Conservation (phyloP, 306 rosid genomes). For the Fragaria ananassa region DNA sequence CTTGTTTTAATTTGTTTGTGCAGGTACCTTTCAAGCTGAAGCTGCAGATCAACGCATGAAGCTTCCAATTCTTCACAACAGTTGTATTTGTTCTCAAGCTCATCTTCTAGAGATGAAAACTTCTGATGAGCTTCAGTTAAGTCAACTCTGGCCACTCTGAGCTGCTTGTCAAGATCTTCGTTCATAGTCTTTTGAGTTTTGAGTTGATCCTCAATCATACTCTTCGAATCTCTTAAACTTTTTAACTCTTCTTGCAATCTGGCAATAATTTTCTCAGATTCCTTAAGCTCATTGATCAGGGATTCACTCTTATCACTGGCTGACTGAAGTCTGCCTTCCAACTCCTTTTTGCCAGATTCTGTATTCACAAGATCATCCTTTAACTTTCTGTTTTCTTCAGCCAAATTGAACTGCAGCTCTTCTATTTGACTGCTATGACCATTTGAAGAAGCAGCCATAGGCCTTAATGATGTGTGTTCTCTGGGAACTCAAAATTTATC, state of each 20-base stretch:
- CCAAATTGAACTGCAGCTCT: constrained; percentile 34
- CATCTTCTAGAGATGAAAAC: constrained; percentile 60
- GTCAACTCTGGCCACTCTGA: constrained; percentile 48
- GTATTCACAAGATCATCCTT: constrained; percentile 30
- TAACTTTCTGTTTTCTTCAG: constrained; percentile 33
- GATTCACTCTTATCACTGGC: constrained; percentile 44
- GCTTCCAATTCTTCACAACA: constrained; percentile 73
- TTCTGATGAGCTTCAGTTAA: constrained; percentile 50
- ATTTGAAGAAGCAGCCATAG: constrained; percentile 30
- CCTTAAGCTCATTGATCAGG: constrained; percentile 47
- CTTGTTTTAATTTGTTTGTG: neutral
- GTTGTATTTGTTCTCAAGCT: constrained; percentile 52
- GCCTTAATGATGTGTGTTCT: constrained; percentile 28
- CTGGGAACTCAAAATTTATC: constrained; percentile 33
- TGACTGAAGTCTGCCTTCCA: constrained; percentile 46
- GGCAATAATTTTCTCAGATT: constrained; percentile 49
- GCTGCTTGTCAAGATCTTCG: constrained; percentile 46
- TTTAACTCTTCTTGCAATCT: constrained; percentile 53
- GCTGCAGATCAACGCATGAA: constrained; percentile 70
- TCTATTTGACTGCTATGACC: constrained; percentile 29
- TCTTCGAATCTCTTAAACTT: constrained; percentile 41
- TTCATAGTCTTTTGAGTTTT: constrained; percentile 35
- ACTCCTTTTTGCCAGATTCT: constrained; percentile 40
- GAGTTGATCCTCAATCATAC: constrained; percentile 39
- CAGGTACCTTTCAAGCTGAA: constrained; percentile 72